Evolutionary conservation across 2,329 filamentous ascomycete species (phyloP).

Genomic region (Endoconidiophora polonica): DNA sequence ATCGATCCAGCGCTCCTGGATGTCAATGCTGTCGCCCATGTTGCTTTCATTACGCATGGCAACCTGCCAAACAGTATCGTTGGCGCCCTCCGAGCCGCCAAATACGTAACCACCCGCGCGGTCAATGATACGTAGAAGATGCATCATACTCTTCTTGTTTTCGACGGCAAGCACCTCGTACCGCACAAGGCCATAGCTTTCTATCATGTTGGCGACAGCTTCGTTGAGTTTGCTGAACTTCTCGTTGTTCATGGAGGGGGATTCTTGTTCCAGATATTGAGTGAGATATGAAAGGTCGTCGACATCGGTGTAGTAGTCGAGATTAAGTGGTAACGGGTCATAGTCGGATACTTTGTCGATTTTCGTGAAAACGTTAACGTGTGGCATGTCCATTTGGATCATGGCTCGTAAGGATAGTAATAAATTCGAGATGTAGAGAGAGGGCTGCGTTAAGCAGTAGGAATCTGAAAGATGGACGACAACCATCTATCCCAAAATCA

Average conservation of each 20-base stretch:
- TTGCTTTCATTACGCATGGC: slow-evolving; percentile 67
- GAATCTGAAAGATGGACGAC: slow-evolving; percentile 88
- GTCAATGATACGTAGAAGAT: slow-evolving; percentile 74
- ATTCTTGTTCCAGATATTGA: slow-evolving; percentile 64
- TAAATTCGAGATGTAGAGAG: slow-evolving; percentile 85
- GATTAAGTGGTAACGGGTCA: slow-evolving; percentile 76
- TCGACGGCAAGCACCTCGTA: slow-evolving; percentile 93
- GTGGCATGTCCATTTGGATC: slow-evolving; percentile 94
- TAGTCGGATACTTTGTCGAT: slow-evolving; percentile 87
- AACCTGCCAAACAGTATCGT: slow-evolving; percentile 94
- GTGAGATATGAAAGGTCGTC: slow-evolving; percentile 79
- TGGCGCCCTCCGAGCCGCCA: slow-evolving; percentile 74
- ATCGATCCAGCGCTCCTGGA: slow-evolving; percentile 94
- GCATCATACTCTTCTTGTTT: slow-evolving; percentile 95
- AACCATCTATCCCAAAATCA: slow-evolving; percentile 49
- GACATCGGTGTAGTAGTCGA: slow-evolving; percentile 95
- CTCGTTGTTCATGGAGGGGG: slow-evolving; percentile 46
- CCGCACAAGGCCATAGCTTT: slow-evolving; percentile 74
- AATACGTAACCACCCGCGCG: slow-evolving; percentile 87
- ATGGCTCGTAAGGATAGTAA: slow-evolving; percentile 87
- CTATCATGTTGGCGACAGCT: slow-evolving; percentile 71
- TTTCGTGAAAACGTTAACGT: slow-evolving; percentile 92
- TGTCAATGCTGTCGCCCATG: slow-evolving; percentile 67
- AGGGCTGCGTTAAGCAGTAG: slow-evolving; percentile 82
- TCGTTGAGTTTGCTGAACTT: slow-evolving; percentile 78